Evolutionary conservation across 148 eudicot species (phyloP).

Genomic region (Hydrangea macrophylla): DNA sequence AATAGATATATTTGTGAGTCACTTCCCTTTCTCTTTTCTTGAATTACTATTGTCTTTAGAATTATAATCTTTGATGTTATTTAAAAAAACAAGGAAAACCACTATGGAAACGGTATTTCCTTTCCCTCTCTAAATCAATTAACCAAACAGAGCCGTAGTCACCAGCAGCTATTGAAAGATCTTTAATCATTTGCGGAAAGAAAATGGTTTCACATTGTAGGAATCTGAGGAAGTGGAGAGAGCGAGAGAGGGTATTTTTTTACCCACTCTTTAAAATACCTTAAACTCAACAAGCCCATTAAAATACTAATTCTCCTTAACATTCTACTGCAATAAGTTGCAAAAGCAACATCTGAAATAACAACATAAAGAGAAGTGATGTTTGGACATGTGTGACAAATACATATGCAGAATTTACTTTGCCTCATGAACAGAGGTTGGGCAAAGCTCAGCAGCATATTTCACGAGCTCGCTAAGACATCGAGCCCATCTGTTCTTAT

Average conservation of each 20-base stretch:
- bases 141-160: no score
- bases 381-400: slow-evolving; percentile 2
- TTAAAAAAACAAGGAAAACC: no score
- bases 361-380: background rate
- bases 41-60: no score
- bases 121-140: no score
- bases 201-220: background rate
- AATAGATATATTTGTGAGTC: no score
- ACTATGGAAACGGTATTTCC: no score
- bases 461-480: slow-evolving; percentile 95
- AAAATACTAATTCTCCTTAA: background rate
- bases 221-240: background rate
- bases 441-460: slow-evolving; percentile 95
- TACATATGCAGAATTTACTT: slow-evolving; percentile 48
- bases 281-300: background rate
- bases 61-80: no score
- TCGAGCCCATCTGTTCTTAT: slow-evolving; percentile 96
- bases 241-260: background rate
- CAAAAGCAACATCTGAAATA: background rate
- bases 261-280: background rate
- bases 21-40: no score
- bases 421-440: slow-evolving; percentile 95
- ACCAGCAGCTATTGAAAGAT: background rate
- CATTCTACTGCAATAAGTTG: background rate
- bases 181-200: background rate